Base-by-base conservation (phyloP, 2,329 filamentous ascomycete genomes). In the Ophiostoma angusticollis region DNA sequence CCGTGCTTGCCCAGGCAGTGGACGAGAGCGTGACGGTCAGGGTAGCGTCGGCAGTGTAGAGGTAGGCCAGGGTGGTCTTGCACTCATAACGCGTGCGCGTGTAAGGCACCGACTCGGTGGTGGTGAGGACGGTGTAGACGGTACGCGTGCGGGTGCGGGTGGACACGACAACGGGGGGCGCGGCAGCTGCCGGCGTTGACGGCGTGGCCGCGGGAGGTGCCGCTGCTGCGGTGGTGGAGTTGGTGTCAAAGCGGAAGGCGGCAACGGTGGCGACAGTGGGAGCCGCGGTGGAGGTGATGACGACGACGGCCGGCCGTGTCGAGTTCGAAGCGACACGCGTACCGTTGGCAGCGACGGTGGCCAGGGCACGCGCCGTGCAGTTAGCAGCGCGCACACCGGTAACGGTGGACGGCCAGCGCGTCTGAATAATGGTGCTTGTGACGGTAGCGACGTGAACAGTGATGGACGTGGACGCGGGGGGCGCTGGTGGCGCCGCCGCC, bases 31-130 rank as follows among this genome's bases (percentile, higher is more conserved):
- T n/a, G 7, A 45, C 21, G 2, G 48, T 50, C 2, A 31, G 42
- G 6, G 47, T 48, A 6, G 29, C 38, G 37, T 46, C 47, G 5
- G 45, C 42, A 4, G 41, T 43, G 29, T 45, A 46, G 29, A 31
- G 35, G 13, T 46, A 44, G 5, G 40, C 45, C 3, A 49, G 23
- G 1, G 47, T 49, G 9, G 35, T 36, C 24, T 16, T 35, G 37
- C 48, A 50, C 22, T 45, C 28, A 22, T 44, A 47, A 6, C 35
- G 40, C 2, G 45, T 49, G 18, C 44, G 45, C 18, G 41, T 22
- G 6, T 43, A 39, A 4, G 41, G 41, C 9, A 41, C 41, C 1
- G 45, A 37, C 24, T 45, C 43, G 2, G 43, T 48, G 4, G 29
- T 42, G 1, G 45, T 49, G n/a, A 16, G 35, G 16, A 46, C 39